Evolutionary conservation across 352 stramenopile species (phyloP), one percentile per base, ranked within the genome.

Genomic region (Phytophthora megakarya): DNA sequence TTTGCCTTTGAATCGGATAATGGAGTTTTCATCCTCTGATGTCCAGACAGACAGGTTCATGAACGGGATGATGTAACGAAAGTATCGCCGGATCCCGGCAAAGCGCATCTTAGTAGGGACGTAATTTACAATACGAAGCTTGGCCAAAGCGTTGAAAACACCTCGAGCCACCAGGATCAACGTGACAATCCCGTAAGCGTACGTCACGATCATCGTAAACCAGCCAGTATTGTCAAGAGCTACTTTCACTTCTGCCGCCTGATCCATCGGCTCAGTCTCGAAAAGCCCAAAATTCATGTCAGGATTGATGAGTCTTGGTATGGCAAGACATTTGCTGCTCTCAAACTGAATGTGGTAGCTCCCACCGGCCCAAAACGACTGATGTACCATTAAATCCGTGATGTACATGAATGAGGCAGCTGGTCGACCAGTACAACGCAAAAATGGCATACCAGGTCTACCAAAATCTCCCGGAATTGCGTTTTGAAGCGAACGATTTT

Each of bases 361-460:
- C 0, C 74, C 78, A 3, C 81, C 81, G 0, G 81, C 67, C 81
- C 78, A 90, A 49, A 75, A 88, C 1, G 69, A 75, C 57, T 86
- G 74, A 7, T 81, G 67, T 12, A 82, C 72, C 76, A 90, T 75
- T 40, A 88, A 57, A 54, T 90, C 81, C 8, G 81, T 86, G 11
- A 86, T 78, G 51, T 78, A 90, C 23, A 68, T 54, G 60, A 90
- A 90, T 3, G 60, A 42, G 0, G 46, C 35, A 11, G 69, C 38
- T 0, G 81, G 75, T 10, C 81, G 75, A 3, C 77, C 78, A 12
- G 54, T 50, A 46, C 81, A 90, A 23, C 78, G 75, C 21, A 90
- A 44, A 22, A 88, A 90, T 0, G 78, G 70, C 26, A 73, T 64
- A 8, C 81, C 81, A 18, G 49, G 40, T 23, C 58, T 54, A 1